phyloP scores from a whole-genome alignment of 768 basidiomycete species.

The Kwoniella newhampshirensis region DNA sequence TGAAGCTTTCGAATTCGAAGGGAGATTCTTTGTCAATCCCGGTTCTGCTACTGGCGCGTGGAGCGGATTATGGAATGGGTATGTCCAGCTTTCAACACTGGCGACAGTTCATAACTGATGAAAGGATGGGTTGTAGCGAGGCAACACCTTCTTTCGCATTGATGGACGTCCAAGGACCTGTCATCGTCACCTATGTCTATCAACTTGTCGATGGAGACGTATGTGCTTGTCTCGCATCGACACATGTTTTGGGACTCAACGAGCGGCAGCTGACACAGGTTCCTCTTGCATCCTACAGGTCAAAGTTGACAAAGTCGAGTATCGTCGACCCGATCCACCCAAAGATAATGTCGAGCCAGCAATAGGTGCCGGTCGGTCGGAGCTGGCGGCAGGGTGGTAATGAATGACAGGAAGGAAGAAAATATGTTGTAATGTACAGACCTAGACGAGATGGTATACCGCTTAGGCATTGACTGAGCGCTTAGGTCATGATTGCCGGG shows the following conservation, averaged over 20 bases:
- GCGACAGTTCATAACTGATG: too few species aligned
- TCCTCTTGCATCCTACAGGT: constrained; percentile 37
- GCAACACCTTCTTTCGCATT: constrained; percentile 91
- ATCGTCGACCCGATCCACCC: constrained; percentile 50
- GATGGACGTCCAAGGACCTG: constrained; percentile 96
- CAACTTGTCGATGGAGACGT: constrained; percentile 92
- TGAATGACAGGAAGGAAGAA: not conserved
- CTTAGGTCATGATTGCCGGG: too few species aligned
- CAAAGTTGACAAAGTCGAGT: constrained; percentile 56
- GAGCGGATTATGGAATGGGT: constrained; percentile 74
- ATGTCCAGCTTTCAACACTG: constrained; percentile 36
- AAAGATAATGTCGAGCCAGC: constrained; percentile 5
- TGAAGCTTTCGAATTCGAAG: constrained; percentile 87
- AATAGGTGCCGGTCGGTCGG: constrained; percentile 15
- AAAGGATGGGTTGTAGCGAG: constrained; percentile 67
- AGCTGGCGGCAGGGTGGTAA: constrained; percentile 40
- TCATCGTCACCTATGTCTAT: constrained; percentile 96
- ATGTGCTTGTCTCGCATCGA: constrained; percentile 33
- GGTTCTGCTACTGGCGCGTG: constrained; percentile 94
- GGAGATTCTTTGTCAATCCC: constrained; percentile 92
- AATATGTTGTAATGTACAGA: not conserved
- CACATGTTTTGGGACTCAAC: not conserved
- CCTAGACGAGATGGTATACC: not conserved
- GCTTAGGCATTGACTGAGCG: too few species aligned
- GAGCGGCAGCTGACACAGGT: not conserved